Evolutionary conservation across 2,329 filamentous ascomycete species (phyloP).

Genomic region (Venturia effusa): DNA sequence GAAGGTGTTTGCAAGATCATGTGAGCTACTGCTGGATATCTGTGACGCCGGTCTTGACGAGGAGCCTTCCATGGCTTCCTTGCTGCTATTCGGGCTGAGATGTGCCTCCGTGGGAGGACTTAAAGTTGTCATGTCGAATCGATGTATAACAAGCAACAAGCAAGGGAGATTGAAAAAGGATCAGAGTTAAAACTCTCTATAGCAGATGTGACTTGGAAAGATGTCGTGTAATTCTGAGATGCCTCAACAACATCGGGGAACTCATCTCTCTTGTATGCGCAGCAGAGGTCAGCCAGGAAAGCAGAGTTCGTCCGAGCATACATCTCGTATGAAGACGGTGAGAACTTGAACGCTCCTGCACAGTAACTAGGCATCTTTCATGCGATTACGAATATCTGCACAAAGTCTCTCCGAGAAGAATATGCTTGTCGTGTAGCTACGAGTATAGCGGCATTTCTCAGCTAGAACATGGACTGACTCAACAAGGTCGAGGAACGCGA

Average conservation of each 20-base stretch:
- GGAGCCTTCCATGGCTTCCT: constrained; percentile 1
- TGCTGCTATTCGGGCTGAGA: background rate
- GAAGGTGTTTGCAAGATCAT: constrained; percentile 12
- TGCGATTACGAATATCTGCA: background rate
- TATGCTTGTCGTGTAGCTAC: background rate
- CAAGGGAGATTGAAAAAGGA: background rate
- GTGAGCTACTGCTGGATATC: background rate
- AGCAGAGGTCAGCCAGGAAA: background rate
- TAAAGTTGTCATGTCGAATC: background rate
- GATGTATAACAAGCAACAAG: background rate
- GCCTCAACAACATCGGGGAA: background rate
- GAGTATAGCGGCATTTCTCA: no score
- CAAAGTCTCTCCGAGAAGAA: background rate
- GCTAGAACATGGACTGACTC: background rate
- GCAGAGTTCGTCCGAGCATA: background rate
- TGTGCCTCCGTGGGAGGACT: background rate
- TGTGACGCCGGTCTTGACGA: constrained; percentile 4
- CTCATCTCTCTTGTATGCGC: background rate
- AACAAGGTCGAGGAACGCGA: background rate
- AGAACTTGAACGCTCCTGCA: background rate
- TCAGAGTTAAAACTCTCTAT: no score
- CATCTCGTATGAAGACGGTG: no score
- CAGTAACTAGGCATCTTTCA: background rate
- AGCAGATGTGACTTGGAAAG: background rate
- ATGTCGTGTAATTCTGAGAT: background rate